Evolutionary conservation across 495 filamentous ascomycete genomes (phyloP), one percentile per base, ranked within the genome.

Genomic region (Ramalina intermedia): DNA sequence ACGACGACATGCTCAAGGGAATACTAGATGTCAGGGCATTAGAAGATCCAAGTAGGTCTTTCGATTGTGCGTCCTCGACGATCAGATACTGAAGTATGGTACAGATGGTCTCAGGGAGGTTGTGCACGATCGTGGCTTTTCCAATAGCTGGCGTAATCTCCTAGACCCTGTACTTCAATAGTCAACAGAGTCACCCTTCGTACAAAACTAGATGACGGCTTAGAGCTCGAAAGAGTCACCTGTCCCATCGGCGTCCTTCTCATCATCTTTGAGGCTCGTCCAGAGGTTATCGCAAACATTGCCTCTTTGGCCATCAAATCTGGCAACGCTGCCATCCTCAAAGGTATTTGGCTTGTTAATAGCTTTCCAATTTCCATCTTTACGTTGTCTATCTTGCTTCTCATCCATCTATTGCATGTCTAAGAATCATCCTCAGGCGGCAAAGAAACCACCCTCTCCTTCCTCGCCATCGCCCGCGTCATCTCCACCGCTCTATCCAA

Each of bases 251-350:
- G 91, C 42, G 89, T 96, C 18, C 76, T 99, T 21, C 72, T 98
- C 43, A 94, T 96, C 55, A 96, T 98, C 51, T 98, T 98, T 58
- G 91, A 98, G 66, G 93, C 93, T 20, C 84, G 91, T 26, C 91
- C 91, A 8, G 91, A 99, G 63, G 93, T 99, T 48, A 99, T 99
- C 62, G 91, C 93, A 39, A 99, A 99, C 59, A 96, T 99, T 52
- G 86, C 90, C 47, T 83, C 93, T n/a, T 72, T 99, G 35, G 87
- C 93, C 11, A 82, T 99, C 54, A 99, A 99, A 63, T 96, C 91
- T 14, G 91, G 87, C 48, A 99, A 99, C 69, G 83, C 91, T 23
- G 91, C 89, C 48, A 96, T 99, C 51, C 68, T 99, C 41, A 99
- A 99, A 75, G 89, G 80, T 70, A 60, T n/a, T 44, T 39, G 3